Percentiles rank a stretch among this genome's conserved stretches.
Evolutionary conservation across 768 basidiomycete species (phyloP).

Genomic region (Candolleomyces eurysporus): DNA sequence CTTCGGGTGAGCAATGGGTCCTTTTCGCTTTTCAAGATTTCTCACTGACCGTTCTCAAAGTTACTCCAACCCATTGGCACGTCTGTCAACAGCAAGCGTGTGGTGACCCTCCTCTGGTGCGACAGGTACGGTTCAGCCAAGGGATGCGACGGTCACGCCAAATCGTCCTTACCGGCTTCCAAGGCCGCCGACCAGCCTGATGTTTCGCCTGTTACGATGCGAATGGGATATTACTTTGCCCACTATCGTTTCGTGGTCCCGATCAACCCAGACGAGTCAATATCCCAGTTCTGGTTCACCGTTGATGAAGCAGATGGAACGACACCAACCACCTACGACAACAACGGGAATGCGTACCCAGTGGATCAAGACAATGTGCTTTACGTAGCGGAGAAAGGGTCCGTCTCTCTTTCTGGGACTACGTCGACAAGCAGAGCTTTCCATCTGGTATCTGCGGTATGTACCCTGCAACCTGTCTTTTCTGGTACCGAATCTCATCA

Average conservation of each 20-base stretch:
- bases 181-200: conserved; percentile 20
- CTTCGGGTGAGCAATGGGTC: conserved; percentile 25
- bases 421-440: conserved; percentile 4
- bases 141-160: conserved; percentile 21
- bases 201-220: conserved; percentile 25
- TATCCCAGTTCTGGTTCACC: conserved; percentile 41
- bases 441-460: conserved; percentile 14
- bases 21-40: background rate
- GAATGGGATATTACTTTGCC: conserved; percentile 26
- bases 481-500: background rate
- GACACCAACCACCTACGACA: conserved; percentile 25
- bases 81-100: conserved; percentile 21
- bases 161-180: conserved; percentile 19
- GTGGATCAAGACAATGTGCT: conserved; percentile 33
- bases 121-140: conserved; percentile 27
- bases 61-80: conserved; percentile 22
- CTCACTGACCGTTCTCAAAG: conserved; percentile 11
- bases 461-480: background rate
- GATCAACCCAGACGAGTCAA: conserved; percentile 28
- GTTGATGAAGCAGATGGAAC: conserved; percentile 34
- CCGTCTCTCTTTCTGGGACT: conserved; percentile 2
- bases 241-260: conserved; percentile 34
- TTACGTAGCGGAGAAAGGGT: conserved; percentile 30
- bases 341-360: conserved; percentile 31
- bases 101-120: conserved; percentile 33